Evolutionary conservation across 371 early-diverging fungal species (phyloP), one percentile per base, ranked within the genome.

Genomic region (Smittium culicis): DNA sequence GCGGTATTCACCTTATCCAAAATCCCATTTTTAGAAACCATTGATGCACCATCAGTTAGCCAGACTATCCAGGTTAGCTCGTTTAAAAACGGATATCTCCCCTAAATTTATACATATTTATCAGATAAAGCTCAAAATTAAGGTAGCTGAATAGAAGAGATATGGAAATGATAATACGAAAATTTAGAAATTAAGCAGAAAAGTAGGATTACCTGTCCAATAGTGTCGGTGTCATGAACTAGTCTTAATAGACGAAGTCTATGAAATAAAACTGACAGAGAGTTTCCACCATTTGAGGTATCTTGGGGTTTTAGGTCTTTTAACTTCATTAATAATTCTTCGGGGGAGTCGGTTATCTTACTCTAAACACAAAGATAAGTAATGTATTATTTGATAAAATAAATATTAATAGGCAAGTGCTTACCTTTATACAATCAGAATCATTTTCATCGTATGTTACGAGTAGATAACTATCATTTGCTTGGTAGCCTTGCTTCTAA

Each of bases 21-120:
- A 2, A 77, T 64, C 0, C 80, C 76, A 29, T 33, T 34, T 14
- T 75, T 57, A 1, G 79, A 74, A 20, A 81, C 72, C 35, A 79
- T 80, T 65, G 75, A 71, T 54, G 77, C 78, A 0, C 82, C 87
- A 66, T 88, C 87, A 0, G 87, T 88, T 65, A 88, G 81, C 88
- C 88, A 88, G 56, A 86, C 69, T 1, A 88, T 82, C n/a, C 81
- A 71, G 20, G 82, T 79, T 0, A 83, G 75, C 64, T 88, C 88
- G 58, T 74, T 73, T 2, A 79, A 74, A 20, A 77, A 78, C 1
- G 82, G 78, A 59, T 80, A 88, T 29, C 88, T 81, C 0, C 88
- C 88, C 74, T 81, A 77, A 28, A 62, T 31, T 32, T 29, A 34
- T 66, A 27, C 2, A n/a, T 14, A 28, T 28, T 62, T 5, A 30